Evolutionary conservation across 306 rosid species (phyloP), one percentile per base, ranked within the genome.

Genomic region (Pterocarpus macrocarpus): DNA sequence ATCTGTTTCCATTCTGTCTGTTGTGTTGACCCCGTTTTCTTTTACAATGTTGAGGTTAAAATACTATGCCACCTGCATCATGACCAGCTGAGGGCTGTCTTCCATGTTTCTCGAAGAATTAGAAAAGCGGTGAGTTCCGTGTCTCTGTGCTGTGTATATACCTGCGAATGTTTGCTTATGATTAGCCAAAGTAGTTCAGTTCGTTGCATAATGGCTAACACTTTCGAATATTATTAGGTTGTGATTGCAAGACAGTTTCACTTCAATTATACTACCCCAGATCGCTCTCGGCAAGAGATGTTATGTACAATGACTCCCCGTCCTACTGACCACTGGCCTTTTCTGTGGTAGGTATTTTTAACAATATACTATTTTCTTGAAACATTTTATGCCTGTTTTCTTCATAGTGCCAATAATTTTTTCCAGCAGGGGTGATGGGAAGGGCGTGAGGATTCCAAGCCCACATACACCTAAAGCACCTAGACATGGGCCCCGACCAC

Each of bases 391-490:
- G 64, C 64, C 36, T 36, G 49, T 64, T 5, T 71, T 83, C 22
- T 28, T 77, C 33, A 57, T 30, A 16, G 58, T 38, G 61, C 30
- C n/a, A 43, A 78, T 56, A 6, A 69, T 33, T 66, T 62, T 84
- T 82, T 85, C 45, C 90, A 93, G 98, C 86, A 90, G 78, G 90
- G 94, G 89, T 63, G 88, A 90, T 68, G 95, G 89, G 35, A 93
- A 87, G 81, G 91, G 88, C 34, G 16, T 81, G 12, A 67, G 65
- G 73, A 80, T 90, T 82, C 87, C 88, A 14, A 91, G 92, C 72
- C 98, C 96, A 4, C 96, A 87, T 68, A 81, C 98, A 8, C 99
- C 99, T 15, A 95, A 91, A 88, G 99, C 98, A 64, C 99, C 98
- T 10, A 87, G 96, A 71, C 99, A 93, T 8, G 98, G 93, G 9